These are phyloP conservation scores for Aspergillus sp. DNA, from an alignment of 2,329 filamentous ascomycete genomes.

Conservation along the genomic window DNA sequence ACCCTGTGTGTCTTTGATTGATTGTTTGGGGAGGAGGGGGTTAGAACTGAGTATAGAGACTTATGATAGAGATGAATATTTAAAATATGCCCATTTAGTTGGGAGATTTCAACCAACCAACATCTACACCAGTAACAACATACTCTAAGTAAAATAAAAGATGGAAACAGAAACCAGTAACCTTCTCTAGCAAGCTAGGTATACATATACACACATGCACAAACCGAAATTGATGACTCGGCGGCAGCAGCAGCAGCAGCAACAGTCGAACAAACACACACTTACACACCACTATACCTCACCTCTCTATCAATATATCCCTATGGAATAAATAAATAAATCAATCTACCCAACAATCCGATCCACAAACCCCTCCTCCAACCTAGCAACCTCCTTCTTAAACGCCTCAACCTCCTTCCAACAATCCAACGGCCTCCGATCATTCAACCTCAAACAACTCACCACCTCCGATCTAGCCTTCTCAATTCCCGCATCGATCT, in stretches of 20 bases:
- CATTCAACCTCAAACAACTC: constrained; percentile 78
- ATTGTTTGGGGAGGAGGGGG: background rate
- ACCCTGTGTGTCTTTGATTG: constrained; percentile 5
- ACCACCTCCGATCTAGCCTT: constrained; percentile 75
- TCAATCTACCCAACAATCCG: constrained; percentile 58
- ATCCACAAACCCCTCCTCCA: constrained; percentile 87
- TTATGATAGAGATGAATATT: no score
- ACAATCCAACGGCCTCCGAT: constrained; percentile 87
- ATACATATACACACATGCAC: constrained; percentile 26
- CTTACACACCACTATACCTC: background rate
- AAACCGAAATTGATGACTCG: background rate
- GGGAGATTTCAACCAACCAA: background rate
- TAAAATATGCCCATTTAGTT: no score
- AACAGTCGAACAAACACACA: background rate
- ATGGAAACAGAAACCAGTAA: constrained; percentile 8
- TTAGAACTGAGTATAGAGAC: background rate
- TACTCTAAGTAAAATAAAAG: background rate
- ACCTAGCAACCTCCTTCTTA: constrained; percentile 80
- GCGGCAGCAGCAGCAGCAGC: background rate
- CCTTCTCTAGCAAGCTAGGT: constrained; percentile 14
- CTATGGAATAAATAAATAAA: background rate
- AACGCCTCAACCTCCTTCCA: constrained; percentile 91
- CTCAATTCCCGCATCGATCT: constrained; percentile 71
- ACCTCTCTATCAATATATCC: background rate
- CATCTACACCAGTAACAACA: no score